Percentiles rank a stretch among this genome's conserved stretches.
phyloP scores from a whole-genome alignment of 2,329 filamentous ascomycete species.

The Ramularia collo-cygni region DNA sequence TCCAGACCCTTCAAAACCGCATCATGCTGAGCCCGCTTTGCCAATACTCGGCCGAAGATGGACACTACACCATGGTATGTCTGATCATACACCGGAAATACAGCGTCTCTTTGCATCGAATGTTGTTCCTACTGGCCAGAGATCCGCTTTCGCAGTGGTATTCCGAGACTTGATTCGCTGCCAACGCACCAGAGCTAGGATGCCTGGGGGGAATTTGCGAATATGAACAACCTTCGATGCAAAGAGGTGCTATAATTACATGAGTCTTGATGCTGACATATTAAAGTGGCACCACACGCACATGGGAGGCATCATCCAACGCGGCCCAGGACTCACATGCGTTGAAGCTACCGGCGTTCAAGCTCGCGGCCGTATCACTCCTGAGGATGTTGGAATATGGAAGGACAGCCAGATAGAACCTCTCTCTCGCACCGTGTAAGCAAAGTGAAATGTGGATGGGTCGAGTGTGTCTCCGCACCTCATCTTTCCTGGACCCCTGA shows the following conservation, averaged over 20 bases:
- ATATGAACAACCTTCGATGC: too few species aligned
- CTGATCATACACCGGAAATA: background rate
- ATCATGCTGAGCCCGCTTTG: slow-evolving; percentile 59
- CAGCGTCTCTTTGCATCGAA: background rate
- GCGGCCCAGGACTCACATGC: slow-evolving; percentile 66
- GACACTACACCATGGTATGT: slow-evolving; percentile 59
- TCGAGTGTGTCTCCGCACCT: too few species aligned
- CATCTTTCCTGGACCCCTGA: too few species aligned
- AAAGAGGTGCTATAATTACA: too few species aligned
- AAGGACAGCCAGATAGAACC: slow-evolving; percentile 72
- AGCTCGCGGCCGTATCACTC: slow-evolving; percentile 74
- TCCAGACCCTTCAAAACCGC: slow-evolving; percentile 32
- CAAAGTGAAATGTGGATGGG: too few species aligned
- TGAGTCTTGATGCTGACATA: too few species aligned
- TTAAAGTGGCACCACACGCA: slow-evolving; percentile 62
- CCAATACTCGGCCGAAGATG: slow-evolving; percentile 60
- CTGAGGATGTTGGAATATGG: slow-evolving; percentile 75
- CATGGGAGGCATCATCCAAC: slow-evolving; percentile 68
- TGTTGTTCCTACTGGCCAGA: too few species aligned
- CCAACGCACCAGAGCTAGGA: too few species aligned
- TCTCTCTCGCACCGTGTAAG: too few species aligned
- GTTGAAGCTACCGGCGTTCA: slow-evolving; percentile 73
- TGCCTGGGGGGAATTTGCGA: too few species aligned
- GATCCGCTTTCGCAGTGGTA: too few species aligned
- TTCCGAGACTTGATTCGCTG: too few species aligned